A percentile compares a stretch with the other conserved stretches of the same genome.
Evolutionary conservation across 2,329 filamentous ascomycete species (phyloP).

Genomic region (Alternaria longipes): DNA sequence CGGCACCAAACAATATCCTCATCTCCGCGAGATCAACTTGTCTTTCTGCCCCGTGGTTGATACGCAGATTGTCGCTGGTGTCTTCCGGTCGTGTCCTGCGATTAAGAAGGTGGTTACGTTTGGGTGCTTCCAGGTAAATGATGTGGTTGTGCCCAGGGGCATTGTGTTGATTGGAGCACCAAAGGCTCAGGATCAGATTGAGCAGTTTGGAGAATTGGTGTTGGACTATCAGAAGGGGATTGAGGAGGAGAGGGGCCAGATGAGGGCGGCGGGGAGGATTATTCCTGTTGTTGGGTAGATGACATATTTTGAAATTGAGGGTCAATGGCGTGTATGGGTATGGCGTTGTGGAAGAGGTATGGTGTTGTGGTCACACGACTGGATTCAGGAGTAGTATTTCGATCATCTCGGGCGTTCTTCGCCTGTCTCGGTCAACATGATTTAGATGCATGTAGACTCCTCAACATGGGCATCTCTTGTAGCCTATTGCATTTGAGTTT

Average conservation of each 20-base stretch:
- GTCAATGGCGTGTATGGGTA: not conserved
- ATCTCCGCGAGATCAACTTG: slow-evolving; percentile 76
- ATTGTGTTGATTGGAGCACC: slow-evolving; percentile 69
- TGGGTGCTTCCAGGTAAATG: slow-evolving; percentile 68
- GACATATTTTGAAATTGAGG: not conserved
- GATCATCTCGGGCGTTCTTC: not conserved
- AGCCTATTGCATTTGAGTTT: not conserved
- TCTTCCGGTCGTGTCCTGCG: slow-evolving; percentile 71
- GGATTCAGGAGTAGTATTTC: not conserved
- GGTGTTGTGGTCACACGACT: not conserved
- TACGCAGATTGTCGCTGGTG: slow-evolving; percentile 69
- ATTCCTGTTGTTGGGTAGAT: slow-evolving; percentile 35
- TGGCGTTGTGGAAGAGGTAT: not conserved
- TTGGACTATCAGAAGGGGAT: slow-evolving; percentile 43
- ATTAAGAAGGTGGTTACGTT: slow-evolving; percentile 68
- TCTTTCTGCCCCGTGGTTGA: slow-evolving; percentile 77
- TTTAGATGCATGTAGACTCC: not conserved
- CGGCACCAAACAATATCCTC: slow-evolving; percentile 67
- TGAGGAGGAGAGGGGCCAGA: slow-evolving; percentile 16
- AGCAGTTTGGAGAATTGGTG: slow-evolving; percentile 57
- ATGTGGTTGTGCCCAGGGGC: slow-evolving; percentile 64
- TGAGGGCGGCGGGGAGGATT: slow-evolving; percentile 25
- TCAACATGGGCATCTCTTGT: not conserved
- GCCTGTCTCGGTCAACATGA: not conserved
- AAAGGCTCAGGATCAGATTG: slow-evolving; percentile 65